phyloP scores from a whole-genome alignment of 2,329 filamentous ascomycete genomes.

The Xylariaceae sp. region DNA sequence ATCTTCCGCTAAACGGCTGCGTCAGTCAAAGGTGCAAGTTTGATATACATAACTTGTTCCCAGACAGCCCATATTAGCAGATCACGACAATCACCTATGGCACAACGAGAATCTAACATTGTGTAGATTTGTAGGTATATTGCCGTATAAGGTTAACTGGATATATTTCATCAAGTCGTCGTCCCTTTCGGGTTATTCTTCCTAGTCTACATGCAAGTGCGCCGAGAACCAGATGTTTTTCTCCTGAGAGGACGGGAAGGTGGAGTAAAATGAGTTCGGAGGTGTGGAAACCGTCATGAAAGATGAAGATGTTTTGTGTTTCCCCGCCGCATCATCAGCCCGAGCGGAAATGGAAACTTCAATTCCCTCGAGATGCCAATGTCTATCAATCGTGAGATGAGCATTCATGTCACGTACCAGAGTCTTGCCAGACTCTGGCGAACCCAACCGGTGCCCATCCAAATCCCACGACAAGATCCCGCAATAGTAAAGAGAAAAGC shows the following conservation, averaged over 20 bases:
- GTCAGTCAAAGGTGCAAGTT: too few relatives aligned
- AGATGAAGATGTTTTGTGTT: conserved; percentile 37
- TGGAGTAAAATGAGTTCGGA: conserved; percentile 29
- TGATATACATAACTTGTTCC: too few relatives aligned
- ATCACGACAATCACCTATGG: background rate
- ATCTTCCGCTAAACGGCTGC: too few relatives aligned
- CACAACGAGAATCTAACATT: background rate
- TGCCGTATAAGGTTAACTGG: conserved; percentile 14
- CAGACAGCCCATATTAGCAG: too few relatives aligned
- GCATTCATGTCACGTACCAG: conserved; percentile 30
- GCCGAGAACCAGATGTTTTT: conserved; percentile 33
- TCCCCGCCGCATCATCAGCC: conserved; percentile 30
- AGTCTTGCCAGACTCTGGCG: conserved; percentile 30
- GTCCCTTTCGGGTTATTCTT: conserved; percentile 30
- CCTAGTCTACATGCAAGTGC: conserved; percentile 41
- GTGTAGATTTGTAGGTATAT: background rate
- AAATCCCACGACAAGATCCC: conserved; percentile 33
- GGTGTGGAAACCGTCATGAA: conserved; percentile 35
- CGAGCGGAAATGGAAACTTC: conserved; percentile 25
- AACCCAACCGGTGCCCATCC: conserved; percentile 32
- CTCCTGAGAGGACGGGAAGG: conserved; percentile 27
- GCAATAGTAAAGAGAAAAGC: conserved; percentile 28
- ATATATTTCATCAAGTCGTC: conserved; percentile 22
- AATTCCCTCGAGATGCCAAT: conserved; percentile 30
- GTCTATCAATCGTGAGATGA: conserved; percentile 31